Base-by-base conservation (phyloP, 2,329 filamentous ascomycete species). In the Ophiobolus disseminans region DNA sequence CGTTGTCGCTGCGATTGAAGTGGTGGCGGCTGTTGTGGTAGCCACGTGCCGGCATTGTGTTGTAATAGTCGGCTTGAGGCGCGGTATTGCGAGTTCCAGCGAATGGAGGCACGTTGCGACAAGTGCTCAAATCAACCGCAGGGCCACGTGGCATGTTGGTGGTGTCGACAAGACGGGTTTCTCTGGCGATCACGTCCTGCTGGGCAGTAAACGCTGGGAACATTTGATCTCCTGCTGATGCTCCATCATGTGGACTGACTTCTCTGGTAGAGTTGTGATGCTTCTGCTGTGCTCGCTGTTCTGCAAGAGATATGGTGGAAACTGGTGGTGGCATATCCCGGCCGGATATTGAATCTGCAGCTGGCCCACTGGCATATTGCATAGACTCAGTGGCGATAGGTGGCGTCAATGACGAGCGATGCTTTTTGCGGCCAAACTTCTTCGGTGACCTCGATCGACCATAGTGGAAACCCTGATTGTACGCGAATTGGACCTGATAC, bases 401-500 rank as follows among this genome's bases (percentile, higher is more conserved):
- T 22, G 8, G 2, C n/a, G 23, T 4, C 11, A 20, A 4, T 5
- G 32, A 28, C 2, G 38, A 31, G 28, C 41, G 47, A 26, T 46
- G 50, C 38, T 59, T 59, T 32, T 36, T 58, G 16, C 34, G 36
- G n/a, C 51, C 50, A 14, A 39, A 34, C 42, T 63, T 68, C 32
- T 51, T 63, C 0, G 63, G 63, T 2, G 61, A 58, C 35, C 39
- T 65, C 41, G 45, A 50, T 35, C 48, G 55, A 20, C 46, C 57
- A 20, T 52, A 55, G 14, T 45, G 38, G 8, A 45, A 53, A 6
- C 50, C 43, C 19, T 54, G 45, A 26, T 58, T 50, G 21, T 59
- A 60, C 3, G 57, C 49, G 16, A 58, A 55, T 13, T 59, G 60
- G 3, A 66, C 45, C 1, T 63, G 57, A 32, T 69, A 67, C 65